Conservation (phyloP, 306 rosid genomes). For the Parietaria judaica region DNA sequence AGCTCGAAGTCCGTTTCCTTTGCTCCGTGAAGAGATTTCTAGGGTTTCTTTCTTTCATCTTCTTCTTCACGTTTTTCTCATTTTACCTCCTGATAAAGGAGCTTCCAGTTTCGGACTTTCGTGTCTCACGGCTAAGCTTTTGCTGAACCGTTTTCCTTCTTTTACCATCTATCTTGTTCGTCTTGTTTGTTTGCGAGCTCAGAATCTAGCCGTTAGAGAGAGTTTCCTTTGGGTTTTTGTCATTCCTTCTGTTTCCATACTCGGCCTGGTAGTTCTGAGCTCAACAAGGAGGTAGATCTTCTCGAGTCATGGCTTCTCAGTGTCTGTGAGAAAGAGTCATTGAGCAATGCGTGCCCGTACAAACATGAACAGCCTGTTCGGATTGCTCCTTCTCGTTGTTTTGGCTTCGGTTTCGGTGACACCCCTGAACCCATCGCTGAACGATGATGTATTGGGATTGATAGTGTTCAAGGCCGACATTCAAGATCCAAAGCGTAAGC, state of each 20-base stretch:
- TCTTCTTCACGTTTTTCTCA: neutral
- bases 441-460: constrained; percentile 92
- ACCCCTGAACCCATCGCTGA: constrained; percentile 69
- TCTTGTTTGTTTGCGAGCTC: constrained; percentile 7
- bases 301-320: constrained; percentile 34
- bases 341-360: constrained; percentile 32
- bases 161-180: constrained; percentile 8
- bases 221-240: neutral
- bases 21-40: constrained; percentile 17
- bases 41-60: constrained; percentile 28
- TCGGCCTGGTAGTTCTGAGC: constrained; percentile 1
- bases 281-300: constrained; percentile 9
- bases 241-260: constrained; percentile 4
- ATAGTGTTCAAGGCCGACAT: constrained; percentile 90
- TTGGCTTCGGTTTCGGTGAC: constrained; percentile 29
- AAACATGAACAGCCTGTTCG: constrained; percentile 31
- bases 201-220: constrained; percentile 40
- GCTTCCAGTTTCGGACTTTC: neutral
- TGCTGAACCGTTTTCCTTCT: constrained; percentile 9
- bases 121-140: constrained; percentile 5
- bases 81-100: neutral
- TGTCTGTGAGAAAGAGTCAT: neutral
- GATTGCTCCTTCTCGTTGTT: constrained; percentile 28
- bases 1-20: constrained; percentile 4
- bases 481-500: constrained; percentile 70